phyloP scores from a whole-genome alignment of 2,329 filamentous ascomycete species.

The Aureobasidium sp. region DNA sequence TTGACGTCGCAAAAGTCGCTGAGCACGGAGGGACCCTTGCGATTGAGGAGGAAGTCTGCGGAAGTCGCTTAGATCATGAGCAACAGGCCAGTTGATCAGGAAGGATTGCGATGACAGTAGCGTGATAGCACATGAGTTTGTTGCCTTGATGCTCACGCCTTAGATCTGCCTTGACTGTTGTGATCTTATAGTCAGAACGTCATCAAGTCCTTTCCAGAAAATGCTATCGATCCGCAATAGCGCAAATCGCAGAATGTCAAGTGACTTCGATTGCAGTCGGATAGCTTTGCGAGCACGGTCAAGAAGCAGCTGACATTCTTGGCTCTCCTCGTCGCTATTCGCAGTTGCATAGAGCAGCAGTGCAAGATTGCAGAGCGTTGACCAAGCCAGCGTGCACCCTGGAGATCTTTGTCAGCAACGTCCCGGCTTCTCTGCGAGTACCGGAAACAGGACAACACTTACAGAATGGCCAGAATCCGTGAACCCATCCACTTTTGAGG shows the following conservation, averaged over 20 bases:
- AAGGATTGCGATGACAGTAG: background rate
- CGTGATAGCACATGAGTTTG: background rate
- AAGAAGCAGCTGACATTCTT: background rate
- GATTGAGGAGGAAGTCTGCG: too few relatives aligned
- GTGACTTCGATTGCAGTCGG: background rate
- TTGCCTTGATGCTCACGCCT: background rate
- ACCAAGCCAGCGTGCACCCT: background rate
- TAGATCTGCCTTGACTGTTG: background rate
- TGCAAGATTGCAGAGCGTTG: background rate
- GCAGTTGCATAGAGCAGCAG: background rate
- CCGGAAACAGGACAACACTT: background rate
- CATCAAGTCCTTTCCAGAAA: constrained; percentile 1
- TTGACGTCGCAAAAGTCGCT: background rate
- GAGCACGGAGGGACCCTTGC: background rate
- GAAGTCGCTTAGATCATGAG: too few relatives aligned
- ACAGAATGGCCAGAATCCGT: background rate
- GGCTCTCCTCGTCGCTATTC: background rate
- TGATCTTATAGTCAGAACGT: background rate
- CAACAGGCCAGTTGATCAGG: background rate
- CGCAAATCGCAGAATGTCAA: background rate
- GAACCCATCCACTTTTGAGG: background rate
- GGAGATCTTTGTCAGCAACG: background rate
- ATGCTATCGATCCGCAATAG: background rate
- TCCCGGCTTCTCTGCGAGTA: rapidly evolving
- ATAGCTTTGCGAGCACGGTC: background rate